These are phyloP conservation scores for Aotearoamyces nothofagi DNA, from an alignment of 2,329 filamentous ascomycete genomes.

Conservation along the genomic window DNA sequence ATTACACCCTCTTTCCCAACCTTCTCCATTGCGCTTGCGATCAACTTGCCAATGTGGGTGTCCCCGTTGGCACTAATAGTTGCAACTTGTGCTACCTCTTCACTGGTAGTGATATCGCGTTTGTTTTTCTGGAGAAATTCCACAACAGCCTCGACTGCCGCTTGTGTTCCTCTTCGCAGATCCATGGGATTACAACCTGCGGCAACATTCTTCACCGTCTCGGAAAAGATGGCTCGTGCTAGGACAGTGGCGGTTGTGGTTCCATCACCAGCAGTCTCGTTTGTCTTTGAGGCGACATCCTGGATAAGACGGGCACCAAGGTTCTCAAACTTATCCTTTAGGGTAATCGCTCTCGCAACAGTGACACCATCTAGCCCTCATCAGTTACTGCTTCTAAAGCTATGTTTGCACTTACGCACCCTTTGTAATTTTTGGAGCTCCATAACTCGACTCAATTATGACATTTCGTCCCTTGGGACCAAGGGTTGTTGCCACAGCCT, in stretches of 20 bases:
- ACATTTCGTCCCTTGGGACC: constrained; percentile 98
- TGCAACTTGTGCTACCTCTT: constrained; percentile 93
- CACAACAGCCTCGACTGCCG: constrained; percentile 87
- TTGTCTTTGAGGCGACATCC: constrained; percentile 98
- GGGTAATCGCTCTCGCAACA: constrained; percentile 74
- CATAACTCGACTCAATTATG: constrained; percentile 94
- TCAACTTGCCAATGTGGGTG: constrained; percentile 83
- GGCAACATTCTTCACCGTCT: constrained; percentile 99
- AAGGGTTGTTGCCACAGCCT: constrained; percentile 88
- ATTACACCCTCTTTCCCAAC: constrained; percentile 99
- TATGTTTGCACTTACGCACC: constrained; percentile 37
- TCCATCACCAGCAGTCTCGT: constrained; percentile 96
- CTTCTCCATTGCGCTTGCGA: constrained; percentile 99
- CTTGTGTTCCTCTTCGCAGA: constrained; percentile 89
- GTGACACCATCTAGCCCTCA: constrained; percentile 59
- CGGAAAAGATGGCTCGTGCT: constrained; percentile 95
- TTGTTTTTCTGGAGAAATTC: constrained; percentile 92
- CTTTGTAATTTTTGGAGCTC: constrained; percentile 99
- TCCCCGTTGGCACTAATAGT: constrained; percentile 98
- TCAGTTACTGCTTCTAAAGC: constrained; percentile 11
- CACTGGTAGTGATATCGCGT: constrained; percentile 93
- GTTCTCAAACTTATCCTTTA: constrained; percentile 99
- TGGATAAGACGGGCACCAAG: constrained; percentile 91
- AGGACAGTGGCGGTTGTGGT: constrained; percentile 97
- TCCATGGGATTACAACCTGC: constrained; percentile 99